Evolutionary conservation across 1,284 basidiomycete genomes (phyloP).

Genomic region (Leccinum ponderosum): DNA sequence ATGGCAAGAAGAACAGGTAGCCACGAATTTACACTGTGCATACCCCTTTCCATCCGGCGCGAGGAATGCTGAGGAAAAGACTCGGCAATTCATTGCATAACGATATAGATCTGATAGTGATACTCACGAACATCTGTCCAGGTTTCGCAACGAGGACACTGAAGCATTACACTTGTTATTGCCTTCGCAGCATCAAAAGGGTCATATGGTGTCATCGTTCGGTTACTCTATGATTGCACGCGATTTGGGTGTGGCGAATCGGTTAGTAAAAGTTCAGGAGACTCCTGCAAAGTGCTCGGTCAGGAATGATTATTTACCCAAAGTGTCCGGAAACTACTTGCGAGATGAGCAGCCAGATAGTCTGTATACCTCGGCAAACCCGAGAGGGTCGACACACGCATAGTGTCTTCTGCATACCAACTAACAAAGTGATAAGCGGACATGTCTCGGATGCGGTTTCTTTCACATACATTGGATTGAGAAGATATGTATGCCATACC

Average conservation of each 20-base stretch:
- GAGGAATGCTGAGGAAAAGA: constrained; percentile 24
- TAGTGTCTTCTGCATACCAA: constrained; percentile 38
- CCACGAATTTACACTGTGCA: constrained; percentile 33
- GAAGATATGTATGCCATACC: constrained; percentile 49
- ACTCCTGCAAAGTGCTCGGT: constrained; percentile 8
- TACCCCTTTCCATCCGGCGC: constrained; percentile 26
- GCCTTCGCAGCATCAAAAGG: constrained; percentile 25
- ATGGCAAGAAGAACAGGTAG: constrained; percentile 3
- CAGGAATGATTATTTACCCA: background rate
- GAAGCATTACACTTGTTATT: background rate
- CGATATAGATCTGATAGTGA: background rate
- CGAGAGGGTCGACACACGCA: constrained; percentile 12
- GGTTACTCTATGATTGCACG: constrained; percentile 23
- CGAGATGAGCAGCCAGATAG: constrained; percentile 13
- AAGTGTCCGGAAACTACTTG: background rate
- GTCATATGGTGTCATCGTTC: constrained; percentile 32
- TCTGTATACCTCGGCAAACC: constrained; percentile 10
- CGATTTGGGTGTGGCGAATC: constrained; percentile 12
- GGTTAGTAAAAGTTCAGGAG: constrained; percentile 13
- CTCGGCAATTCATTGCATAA: background rate
- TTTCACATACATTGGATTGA: constrained; percentile 39
- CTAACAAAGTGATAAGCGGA: constrained; percentile 13
- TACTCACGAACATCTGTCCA: constrained; percentile 7
- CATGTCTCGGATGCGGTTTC: background rate
- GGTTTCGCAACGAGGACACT: constrained; percentile 12